These are phyloP conservation scores for Salvia miltiorrhiza DNA, from an alignment of 257 asterid genomes.

Conservation along the genomic window DNA sequence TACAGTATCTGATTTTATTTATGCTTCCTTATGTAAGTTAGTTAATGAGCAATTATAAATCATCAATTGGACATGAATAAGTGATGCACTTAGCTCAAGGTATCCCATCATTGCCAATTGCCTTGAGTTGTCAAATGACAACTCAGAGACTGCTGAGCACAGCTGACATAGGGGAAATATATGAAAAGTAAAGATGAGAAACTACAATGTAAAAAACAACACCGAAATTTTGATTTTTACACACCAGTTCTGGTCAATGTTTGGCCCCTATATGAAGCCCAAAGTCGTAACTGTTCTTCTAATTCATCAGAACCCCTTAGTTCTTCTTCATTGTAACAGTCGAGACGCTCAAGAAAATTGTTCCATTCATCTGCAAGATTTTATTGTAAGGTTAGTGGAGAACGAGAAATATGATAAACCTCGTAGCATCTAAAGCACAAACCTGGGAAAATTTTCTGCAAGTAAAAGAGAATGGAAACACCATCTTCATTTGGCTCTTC, in stretches of 20 bases:
- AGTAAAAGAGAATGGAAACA: conserved; percentile 89
- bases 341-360: conserved; percentile 89
- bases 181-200: background rate
- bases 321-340: conserved; percentile 63
- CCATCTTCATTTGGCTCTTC: conserved; percentile 96
- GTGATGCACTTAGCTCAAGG: conserved; percentile 6
- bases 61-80: background rate
- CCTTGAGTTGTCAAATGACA: background rate
- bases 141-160: background rate
- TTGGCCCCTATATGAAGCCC: conserved; percentile 99
- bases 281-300: conserved; percentile 89
- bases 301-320: conserved; percentile 71
- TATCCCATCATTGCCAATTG: conserved; percentile 8
- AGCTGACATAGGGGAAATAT: background rate
- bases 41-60: background rate
- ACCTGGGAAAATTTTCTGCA: conserved; percentile 99
- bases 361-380: conserved; percentile 81
- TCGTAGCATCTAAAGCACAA: conserved; percentile 27
- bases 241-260: conserved; percentile 94
- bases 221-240: background rate
- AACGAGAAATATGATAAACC: conserved; percentile 17
- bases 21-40: background rate
- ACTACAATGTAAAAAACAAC: background rate
- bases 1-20: conserved; percentile 4
- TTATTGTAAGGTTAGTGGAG: conserved; percentile 21